These are phyloP conservation scores for Fusarium irregulare DNA, from an alignment of 2,329 filamentous ascomycete species.

Conservation along the genomic window DNA sequence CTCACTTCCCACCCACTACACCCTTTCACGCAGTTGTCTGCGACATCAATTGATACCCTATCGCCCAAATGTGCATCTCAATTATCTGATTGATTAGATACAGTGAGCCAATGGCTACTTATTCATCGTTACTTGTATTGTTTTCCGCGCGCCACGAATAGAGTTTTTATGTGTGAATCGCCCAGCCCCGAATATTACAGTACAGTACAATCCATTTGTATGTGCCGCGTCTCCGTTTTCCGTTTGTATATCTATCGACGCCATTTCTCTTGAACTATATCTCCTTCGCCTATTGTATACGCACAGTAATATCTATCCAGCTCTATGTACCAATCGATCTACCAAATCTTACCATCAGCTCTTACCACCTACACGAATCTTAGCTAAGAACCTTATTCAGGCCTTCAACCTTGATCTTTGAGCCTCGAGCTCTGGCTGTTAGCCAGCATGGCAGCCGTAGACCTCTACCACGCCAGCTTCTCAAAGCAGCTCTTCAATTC, in stretches of 20 bases:
- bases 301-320: neutral
- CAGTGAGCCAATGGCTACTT: conserved; percentile 23
- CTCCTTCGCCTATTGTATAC: conserved; percentile 1
- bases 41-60: conserved; percentile 12
- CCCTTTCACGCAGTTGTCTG: conserved; percentile 1
- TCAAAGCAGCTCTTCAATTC: conserved; percentile 24
- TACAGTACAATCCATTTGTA: conserved; percentile 18
- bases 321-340: neutral
- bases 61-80: neutral
- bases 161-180: conserved; percentile 31
- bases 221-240: conserved; percentile 12
- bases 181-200: conserved; percentile 8
- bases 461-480: conserved; percentile 25
- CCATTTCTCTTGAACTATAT: neutral
- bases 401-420: neutral
- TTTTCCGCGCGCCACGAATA: conserved; percentile 12
- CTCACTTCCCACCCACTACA: conserved; percentile 11
- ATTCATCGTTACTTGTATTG: conserved; percentile 5
- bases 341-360: neutral
- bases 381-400: conserved; percentile 24
- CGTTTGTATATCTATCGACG: conserved; percentile 2
- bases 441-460: conserved; percentile 25
- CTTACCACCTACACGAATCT: neutral
- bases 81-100: conserved; percentile 7
- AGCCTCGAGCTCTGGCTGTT: conserved; percentile 6